Conservation (phyloP, 768 basidiomycete species). For the Leucocoprinus leucothites region DNA sequence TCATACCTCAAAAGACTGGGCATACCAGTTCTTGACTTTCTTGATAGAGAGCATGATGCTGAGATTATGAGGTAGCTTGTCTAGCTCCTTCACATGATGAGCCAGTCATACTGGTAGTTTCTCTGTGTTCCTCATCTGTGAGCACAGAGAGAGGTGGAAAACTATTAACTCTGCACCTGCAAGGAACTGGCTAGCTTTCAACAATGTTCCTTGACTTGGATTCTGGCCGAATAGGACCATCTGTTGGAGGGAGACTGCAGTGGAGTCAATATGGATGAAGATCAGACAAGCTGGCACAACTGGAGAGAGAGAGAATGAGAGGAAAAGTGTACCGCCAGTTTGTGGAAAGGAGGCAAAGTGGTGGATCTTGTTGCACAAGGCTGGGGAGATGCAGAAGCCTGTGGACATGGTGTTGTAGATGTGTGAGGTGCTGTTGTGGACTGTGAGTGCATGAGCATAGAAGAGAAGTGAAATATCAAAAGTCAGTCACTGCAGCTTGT, state of each 20-base stretch:
- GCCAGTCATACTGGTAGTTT: slow-evolving; percentile 94
- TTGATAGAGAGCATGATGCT: slow-evolving; percentile 89
- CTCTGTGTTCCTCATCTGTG: slow-evolving; percentile 43
- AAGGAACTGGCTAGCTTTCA: slow-evolving; percentile 90
- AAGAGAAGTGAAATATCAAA: too few relatives aligned
- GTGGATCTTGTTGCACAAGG: slow-evolving; percentile 87
- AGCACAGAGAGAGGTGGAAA: not conserved
- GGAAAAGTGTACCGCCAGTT: slow-evolving; percentile 84
- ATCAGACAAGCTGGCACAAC: too few relatives aligned
- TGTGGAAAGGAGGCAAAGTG: slow-evolving; percentile 92
- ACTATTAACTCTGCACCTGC: slow-evolving; percentile 42
- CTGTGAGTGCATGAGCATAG: too few relatives aligned
- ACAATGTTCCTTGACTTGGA: slow-evolving; percentile 88
- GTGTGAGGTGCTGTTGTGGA: too few relatives aligned
- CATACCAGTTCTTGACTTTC: slow-evolving; percentile 98
- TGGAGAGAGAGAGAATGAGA: not conserved
- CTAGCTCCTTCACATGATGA: slow-evolving; percentile 94
- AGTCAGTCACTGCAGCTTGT: too few relatives aligned
- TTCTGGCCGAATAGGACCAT: slow-evolving; percentile 98
- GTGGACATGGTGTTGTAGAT: slow-evolving; percentile 45
- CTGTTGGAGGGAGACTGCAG: slow-evolving; percentile 87
- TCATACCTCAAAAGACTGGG: slow-evolving; percentile 93
- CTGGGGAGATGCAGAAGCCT: slow-evolving; percentile 66
- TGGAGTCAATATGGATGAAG: not conserved
- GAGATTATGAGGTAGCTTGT: slow-evolving; percentile 89